Conservation (phyloP, 768 basidiomycete genomes). For the Trichaptum fuscoviolaceum region DNA sequence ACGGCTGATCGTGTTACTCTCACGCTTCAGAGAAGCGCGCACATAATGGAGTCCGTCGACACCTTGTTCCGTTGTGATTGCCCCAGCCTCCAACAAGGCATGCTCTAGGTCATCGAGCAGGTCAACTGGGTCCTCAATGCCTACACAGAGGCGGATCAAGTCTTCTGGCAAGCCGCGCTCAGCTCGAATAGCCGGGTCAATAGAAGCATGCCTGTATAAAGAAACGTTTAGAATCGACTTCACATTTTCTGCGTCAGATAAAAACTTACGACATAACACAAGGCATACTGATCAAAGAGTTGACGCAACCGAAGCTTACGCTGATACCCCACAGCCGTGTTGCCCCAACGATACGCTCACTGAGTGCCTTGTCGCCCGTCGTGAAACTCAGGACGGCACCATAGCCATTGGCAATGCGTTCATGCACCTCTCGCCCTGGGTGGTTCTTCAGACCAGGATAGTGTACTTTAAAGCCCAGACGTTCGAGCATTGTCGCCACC, state of each 20-base stretch:
- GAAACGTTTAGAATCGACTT: conserved; percentile 6
- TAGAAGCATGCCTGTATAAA: conserved; percentile 81
- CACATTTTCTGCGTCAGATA: conserved; percentile 6
- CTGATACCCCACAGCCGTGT: conserved; percentile 96
- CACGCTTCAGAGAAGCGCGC: conserved; percentile 31
- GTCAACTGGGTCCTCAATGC: conserved; percentile 93
- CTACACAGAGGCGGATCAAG: conserved; percentile 95
- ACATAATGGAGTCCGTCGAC: conserved; percentile 46
- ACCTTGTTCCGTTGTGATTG: conserved; percentile 56
- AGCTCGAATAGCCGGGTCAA: conserved; percentile 92
- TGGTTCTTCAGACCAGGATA: conserved; percentile 87
- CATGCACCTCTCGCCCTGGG: conserved; percentile 83
- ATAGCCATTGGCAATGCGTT: conserved; percentile 82
- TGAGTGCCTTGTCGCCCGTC: conserved; percentile 85
- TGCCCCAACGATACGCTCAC: conserved; percentile 88
- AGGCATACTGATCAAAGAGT: conserved; percentile 98
- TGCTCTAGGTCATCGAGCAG: conserved; percentile 93
- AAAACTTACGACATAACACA: conserved; percentile 96
- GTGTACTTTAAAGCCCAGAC: conserved; percentile 83
- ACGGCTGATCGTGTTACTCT: conserved; percentile 37
- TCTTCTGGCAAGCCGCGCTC: conserved; percentile 97
- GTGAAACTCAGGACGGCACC: conserved; percentile 95
- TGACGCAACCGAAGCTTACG: conserved; percentile 97
- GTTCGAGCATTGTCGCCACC: conserved; percentile 81
- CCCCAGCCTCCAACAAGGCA: conserved; percentile 87